phyloP scores from a whole-genome alignment of 2,329 filamentous ascomycete species.

The Colletotrichum chlorophyti region DNA sequence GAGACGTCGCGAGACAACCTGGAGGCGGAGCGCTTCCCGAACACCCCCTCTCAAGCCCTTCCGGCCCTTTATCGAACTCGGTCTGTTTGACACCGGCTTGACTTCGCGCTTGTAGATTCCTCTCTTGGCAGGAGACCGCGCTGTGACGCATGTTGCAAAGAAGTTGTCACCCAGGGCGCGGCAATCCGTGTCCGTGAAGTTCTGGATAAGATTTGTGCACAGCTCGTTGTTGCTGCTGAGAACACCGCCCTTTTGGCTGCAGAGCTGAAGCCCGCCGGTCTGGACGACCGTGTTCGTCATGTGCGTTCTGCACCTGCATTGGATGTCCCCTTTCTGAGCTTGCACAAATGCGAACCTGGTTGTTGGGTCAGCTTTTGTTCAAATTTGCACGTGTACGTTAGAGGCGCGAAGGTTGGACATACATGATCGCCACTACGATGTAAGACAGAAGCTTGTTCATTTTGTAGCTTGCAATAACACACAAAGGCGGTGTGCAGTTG shows the following conservation, averaged over 20 bases:
- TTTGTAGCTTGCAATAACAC: constrained; percentile 3
- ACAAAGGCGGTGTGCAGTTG: too few relatives aligned
- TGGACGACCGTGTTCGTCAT: constrained; percentile 4
- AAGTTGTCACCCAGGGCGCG: constrained; percentile 13
- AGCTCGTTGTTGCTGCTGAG: constrained; percentile 15
- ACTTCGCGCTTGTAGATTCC: constrained; percentile 24
- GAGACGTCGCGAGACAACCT: not conserved
- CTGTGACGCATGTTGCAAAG: constrained; percentile 22
- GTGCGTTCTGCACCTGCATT: constrained; percentile 15
- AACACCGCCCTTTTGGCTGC: constrained; percentile 11
- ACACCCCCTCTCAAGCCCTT: not conserved
- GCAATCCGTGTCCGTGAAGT: constrained; percentile 22
- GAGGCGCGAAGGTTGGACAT: not conserved
- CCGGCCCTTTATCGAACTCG: not conserved
- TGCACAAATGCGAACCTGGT: constrained; percentile 14
- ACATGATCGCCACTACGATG: constrained; percentile 15
- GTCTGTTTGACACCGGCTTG: constrained; percentile 11
- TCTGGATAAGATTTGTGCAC: constrained; percentile 12
- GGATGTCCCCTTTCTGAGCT: constrained; percentile 20
- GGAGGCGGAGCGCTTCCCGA: not conserved
- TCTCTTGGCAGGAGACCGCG: constrained; percentile 17
- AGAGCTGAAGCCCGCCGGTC: constrained; percentile 11
- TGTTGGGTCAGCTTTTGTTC: not conserved
- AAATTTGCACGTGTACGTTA: not conserved
- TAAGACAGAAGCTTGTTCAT: constrained; percentile 14